Percentiles rank a stretch among this genome's conserved stretches.
phyloP scores from a whole-genome alignment of 306 rosid species.

The Sicyos edulis region DNA sequence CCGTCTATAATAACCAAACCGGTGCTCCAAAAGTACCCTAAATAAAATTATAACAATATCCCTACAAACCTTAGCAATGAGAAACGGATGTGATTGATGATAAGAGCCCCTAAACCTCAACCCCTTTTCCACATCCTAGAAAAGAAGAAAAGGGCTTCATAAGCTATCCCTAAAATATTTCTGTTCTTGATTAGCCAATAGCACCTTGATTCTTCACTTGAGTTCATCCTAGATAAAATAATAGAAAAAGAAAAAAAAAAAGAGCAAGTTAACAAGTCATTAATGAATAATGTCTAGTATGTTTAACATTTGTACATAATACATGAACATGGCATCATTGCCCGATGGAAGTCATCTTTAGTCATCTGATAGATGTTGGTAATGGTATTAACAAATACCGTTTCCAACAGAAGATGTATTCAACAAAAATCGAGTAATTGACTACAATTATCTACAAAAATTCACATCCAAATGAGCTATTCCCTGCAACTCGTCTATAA shows the following conservation, averaged over 20 bases:
- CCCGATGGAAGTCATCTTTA: no score
- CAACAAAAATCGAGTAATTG: no score
- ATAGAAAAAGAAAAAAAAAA: no score
- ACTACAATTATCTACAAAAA: no score
- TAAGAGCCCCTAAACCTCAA: background rate
- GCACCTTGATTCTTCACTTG: background rate
- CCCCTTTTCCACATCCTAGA: background rate
- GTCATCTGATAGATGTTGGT: no score
- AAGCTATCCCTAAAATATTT: background rate
- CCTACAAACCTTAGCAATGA: background rate
- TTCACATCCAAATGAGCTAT: no score
- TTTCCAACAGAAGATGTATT: background rate
- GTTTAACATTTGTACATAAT: conserved; percentile 1
- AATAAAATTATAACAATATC: background rate
- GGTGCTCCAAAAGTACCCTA: no score
- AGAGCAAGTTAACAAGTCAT: background rate
- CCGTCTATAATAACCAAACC: no score
- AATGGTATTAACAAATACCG: background rate
- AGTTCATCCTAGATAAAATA: background rate
- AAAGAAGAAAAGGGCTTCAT: background rate
- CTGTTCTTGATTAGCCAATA: background rate
- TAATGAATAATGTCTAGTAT: background rate
- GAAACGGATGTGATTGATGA: background rate
- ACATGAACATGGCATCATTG: background rate
- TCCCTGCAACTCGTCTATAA: no score